A percentile compares a stretch with the other conserved stretches of the same genome.
Conservation (phyloP, 768 basidiomycete species). For the Pleurotus citrinopileatus region DNA sequence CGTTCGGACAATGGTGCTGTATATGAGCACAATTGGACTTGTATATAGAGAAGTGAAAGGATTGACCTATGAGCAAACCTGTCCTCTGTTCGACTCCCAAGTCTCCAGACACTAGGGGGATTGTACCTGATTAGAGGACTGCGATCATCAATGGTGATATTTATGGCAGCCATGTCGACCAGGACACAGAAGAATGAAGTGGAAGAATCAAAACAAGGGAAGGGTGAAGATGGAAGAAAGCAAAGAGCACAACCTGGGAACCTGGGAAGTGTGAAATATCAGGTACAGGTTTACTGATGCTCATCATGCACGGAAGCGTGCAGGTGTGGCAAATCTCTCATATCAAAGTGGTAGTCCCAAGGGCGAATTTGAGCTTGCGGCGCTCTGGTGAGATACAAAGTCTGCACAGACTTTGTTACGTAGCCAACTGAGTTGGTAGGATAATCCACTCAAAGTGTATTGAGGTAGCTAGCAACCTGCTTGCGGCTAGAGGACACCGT, state of each 20-base stretch:
- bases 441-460: no score
- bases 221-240: background rate
- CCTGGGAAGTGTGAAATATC: no score
- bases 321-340: no score
- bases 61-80: background rate
- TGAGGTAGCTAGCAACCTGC: no score
- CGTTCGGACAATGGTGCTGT: background rate
- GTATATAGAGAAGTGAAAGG: background rate
- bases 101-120: constrained; percentile 1
- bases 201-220: background rate
- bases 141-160: constrained; percentile 9
- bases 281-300: no score
- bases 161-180: constrained; percentile 1
- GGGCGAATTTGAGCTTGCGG: no score
- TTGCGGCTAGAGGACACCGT: no score
- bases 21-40: background rate
- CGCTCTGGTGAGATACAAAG: no score
- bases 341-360: no score
- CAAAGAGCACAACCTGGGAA: background rate
- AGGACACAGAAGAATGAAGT: background rate
- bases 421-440: no score
- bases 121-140: constrained; percentile 6
- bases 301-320: no score
- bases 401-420: no score
- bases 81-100: background rate